Evolutionary conservation across 331 rosid genomes (phyloP), one percentile per base, ranked within the genome.

Genomic region (Quercus lobata): DNA sequence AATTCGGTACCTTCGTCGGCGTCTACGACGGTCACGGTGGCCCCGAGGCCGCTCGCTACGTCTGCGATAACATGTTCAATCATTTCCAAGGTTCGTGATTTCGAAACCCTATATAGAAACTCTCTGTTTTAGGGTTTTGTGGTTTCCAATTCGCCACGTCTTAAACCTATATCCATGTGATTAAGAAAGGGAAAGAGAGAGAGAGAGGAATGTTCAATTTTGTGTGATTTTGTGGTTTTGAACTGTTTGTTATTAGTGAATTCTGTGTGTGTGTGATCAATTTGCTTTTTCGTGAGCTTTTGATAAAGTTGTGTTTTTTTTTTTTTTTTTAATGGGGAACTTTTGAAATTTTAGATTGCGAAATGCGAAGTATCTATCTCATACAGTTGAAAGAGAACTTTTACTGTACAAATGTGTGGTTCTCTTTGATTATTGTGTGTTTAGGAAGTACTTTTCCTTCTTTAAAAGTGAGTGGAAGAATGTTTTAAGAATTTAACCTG

Each of bases 21-120:
- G 87, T 94, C 68, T 92, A 92, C 71, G 98, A 94, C 63, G 98
- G 98, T 29, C 98, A 94, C 75, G 97, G 97, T 19, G 98, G 98
- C 35, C 91, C 94, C 21, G 94, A 92, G 12, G 87, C 96, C 0
- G 83, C 98, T 4, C 90, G 93, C 22, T 94, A 82, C 53, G 97
- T 94, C 5, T 94, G 97, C 57, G 97, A 94, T 65, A 83, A 94
- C 86, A 80, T 94, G 82, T 92, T 88, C 79, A 84, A 78, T 29
- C 88, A 91, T 79, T 91, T 94, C 58, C 91, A 86, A 90, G 98
- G 98, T 94, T 86, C 83, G 69, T 65, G 58, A 41, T 82, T 57
- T 76, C 3, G 37, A 6, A 44, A 10, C 65, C 58, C 53, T 65
- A 17, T 68, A 41, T 79, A 66, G 19, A 44, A 16, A 16, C 61